Evolutionary conservation across 371 early-diverging fungal species (phyloP).

Genomic region (Circinella umbellata): DNA sequence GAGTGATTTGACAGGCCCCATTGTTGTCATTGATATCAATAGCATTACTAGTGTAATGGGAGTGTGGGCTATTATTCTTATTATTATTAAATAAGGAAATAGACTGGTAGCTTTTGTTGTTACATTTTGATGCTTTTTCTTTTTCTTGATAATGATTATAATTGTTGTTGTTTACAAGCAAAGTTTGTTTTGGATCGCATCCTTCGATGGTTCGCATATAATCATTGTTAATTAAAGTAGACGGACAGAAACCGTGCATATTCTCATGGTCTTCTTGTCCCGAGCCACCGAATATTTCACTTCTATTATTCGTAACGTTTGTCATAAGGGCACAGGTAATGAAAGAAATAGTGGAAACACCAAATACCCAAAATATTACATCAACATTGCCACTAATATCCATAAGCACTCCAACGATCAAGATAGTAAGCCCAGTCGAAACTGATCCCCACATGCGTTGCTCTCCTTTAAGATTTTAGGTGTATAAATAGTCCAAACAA

Average conservation of each 20-base stretch:
- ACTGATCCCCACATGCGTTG: conserved; percentile 53
- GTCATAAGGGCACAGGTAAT: conserved; percentile 22
- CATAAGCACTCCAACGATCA: conserved; percentile 42
- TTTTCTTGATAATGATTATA: not conserved
- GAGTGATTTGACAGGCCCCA: not conserved
- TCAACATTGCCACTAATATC: conserved; percentile 32
- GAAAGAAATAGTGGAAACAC: conserved; percentile 28
- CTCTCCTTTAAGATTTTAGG: conserved; percentile 27
- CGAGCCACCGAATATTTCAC: not conserved
- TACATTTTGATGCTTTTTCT: not conserved
- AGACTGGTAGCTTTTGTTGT: not conserved
- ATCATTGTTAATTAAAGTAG: not conserved
- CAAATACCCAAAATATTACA: conserved; percentile 42
- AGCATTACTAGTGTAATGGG: too few species aligned
- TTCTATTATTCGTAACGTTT: not conserved
- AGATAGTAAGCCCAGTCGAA: conserved; percentile 42
- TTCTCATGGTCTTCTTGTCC: not conserved
- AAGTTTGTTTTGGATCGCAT: not conserved
- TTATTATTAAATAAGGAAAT: not conserved
- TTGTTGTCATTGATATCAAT: not conserved
- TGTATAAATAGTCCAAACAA: not conserved
- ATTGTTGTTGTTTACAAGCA: not conserved
- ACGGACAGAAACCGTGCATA: not conserved
- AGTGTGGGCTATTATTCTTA: too few species aligned
- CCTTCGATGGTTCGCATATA: not conserved